Conservation (phyloP, 2,329 filamentous ascomycete genomes). For the Dactylonectria macrodidyma region DNA sequence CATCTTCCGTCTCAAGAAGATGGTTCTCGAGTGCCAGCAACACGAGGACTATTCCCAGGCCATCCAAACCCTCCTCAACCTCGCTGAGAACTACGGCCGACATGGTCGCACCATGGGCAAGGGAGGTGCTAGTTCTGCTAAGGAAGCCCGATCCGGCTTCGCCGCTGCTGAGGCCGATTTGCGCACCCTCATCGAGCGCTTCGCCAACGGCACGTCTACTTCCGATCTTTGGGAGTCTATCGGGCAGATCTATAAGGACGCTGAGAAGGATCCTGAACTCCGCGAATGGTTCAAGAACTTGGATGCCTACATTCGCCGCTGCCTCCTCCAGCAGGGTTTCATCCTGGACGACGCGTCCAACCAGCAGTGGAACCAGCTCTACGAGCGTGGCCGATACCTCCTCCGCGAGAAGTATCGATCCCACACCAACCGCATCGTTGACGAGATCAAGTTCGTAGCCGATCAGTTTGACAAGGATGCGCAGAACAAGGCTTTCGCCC, state of each 20-base stretch:
- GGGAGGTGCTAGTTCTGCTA: constrained; percentile 77
- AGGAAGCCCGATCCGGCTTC: constrained; percentile 80
- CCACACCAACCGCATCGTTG: constrained; percentile 88
- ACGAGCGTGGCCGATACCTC: constrained; percentile 88
- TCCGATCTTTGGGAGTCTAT: constrained; percentile 90
- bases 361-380: constrained; percentile 85
- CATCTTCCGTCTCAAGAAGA: constrained; percentile 95
- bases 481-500: constrained; percentile 85
- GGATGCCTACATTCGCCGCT: constrained; percentile 84
- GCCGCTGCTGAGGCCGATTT: constrained; percentile 81
- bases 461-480: constrained; percentile 92
- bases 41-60: constrained; percentile 94
- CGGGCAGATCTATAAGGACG: constrained; percentile 87
- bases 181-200: constrained; percentile 91
- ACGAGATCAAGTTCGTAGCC: constrained; percentile 91
- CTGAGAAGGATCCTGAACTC: constrained; percentile 88
- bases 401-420: constrained; percentile 89
- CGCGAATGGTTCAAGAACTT: constrained; percentile 90
- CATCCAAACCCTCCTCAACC: constrained; percentile 86
- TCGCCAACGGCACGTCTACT: constrained; percentile 93
- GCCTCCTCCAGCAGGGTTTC: constrained; percentile 90
- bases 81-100: constrained; percentile 88
- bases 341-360: constrained; percentile 87
- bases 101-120: constrained; percentile 78
- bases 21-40: constrained; percentile 96